phyloP scores from a whole-genome alignment of 352 stramenopile genomes.

The Phytopythium litorale region DNA sequence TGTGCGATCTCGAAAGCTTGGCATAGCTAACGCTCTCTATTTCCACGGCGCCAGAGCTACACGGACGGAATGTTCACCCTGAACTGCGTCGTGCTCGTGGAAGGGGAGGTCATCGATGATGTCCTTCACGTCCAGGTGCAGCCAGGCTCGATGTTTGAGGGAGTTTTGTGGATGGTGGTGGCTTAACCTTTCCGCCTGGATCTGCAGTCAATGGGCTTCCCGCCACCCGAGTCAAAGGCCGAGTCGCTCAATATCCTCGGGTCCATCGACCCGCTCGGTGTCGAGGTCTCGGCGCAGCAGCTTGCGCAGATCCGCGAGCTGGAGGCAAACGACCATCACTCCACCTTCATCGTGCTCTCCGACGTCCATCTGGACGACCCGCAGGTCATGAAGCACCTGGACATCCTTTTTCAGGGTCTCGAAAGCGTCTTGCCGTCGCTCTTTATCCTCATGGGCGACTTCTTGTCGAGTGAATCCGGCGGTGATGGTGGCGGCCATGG shows the following conservation, averaged over 20 bases:
- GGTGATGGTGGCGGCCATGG: conserved; percentile 66
- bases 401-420: conserved; percentile 88
- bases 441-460: conserved; percentile 95
- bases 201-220: conserved; percentile 84
- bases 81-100: conserved; percentile 91
- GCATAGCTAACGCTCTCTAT: background rate
- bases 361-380: conserved; percentile 93
- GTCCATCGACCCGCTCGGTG: conserved; percentile 74
- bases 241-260: conserved; percentile 74
- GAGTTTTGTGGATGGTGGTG: background rate
- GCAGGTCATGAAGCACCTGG: conserved; percentile 86
- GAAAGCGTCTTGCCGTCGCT: conserved; percentile 70
- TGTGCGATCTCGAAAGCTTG: background rate
- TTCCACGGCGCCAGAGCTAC: conserved; percentile 36
- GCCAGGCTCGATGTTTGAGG: background rate
- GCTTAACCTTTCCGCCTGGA: background rate
- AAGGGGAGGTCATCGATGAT: conserved; percentile 92
- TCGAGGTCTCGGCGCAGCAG: conserved; percentile 80
- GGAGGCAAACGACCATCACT: conserved; percentile 78
- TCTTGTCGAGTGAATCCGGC: conserved; percentile 49
- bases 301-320: conserved; percentile 73
- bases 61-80: conserved; percentile 89
- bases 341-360: conserved; percentile 92
- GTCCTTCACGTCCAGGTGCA: conserved; percentile 85
- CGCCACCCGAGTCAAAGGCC: conserved; percentile 81